Conservation (phyloP, 2,329 filamentous ascomycete species). For the Xylaria sp. region DNA sequence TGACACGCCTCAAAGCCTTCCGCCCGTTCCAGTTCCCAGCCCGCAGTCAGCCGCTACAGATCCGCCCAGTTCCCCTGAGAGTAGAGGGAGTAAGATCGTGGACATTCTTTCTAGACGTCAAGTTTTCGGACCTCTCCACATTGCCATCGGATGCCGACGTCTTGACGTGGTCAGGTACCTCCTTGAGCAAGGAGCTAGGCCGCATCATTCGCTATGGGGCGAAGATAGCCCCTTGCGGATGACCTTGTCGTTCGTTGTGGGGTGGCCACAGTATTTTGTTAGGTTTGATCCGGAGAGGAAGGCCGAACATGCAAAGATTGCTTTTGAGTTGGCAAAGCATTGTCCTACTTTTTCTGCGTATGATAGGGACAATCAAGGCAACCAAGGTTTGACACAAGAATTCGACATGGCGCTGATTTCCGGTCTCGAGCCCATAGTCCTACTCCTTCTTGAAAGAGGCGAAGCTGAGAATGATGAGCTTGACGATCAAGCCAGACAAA, state of each 20-base stretch:
- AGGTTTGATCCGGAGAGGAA: not conserved
- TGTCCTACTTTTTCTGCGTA: not conserved
- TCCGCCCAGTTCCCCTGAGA: too few species aligned
- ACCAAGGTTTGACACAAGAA: not conserved
- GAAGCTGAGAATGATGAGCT: not conserved
- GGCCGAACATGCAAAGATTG: not conserved
- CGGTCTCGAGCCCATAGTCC: not conserved
- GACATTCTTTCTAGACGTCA: not conserved
- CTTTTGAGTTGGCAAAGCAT: not conserved
- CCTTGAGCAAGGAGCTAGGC: constrained; percentile 12
- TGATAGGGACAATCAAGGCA: too few species aligned
- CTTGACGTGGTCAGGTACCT: constrained; percentile 6
- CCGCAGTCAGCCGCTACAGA: too few species aligned
- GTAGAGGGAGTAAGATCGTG: too few species aligned
- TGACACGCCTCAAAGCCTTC: not conserved
- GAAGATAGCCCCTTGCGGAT: not conserved
- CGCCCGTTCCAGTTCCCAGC: not conserved
- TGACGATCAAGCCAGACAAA: not conserved
- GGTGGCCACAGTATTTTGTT: not conserved
- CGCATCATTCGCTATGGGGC: not conserved
- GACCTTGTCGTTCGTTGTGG: not conserved
- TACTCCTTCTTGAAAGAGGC: not conserved
- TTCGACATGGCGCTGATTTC: not conserved
- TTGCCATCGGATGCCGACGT: not conserved
- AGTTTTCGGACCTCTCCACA: not conserved